phyloP scores from a whole-genome alignment of 1,284 basidiomycete species.

The Takashimella koratensis region DNA sequence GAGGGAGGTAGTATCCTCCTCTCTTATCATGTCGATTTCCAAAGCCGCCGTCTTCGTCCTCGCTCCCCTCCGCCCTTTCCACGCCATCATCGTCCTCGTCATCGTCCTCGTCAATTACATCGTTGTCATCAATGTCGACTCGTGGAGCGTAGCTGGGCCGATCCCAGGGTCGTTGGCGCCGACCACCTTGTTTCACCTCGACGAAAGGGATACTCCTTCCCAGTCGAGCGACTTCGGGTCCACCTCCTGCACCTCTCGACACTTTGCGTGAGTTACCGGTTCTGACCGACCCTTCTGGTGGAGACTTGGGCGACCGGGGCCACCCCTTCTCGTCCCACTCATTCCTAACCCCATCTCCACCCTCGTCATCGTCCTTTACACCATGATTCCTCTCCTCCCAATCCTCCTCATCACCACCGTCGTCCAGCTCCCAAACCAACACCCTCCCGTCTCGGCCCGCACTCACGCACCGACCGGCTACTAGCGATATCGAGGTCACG shows the following conservation, averaged over 20 bases:
- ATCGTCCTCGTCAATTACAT: not conserved
- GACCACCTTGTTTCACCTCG: constrained; percentile 33
- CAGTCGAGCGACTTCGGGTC: constrained; percentile 6
- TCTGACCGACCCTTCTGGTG: not conserved
- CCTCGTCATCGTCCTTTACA: constrained; percentile 6
- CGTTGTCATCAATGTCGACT: not conserved
- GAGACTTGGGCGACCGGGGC: not conserved
- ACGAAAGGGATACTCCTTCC: constrained; percentile 39
- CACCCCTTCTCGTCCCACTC: not conserved
- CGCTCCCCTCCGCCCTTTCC: no score
- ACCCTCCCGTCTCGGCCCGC: constrained; percentile 44
- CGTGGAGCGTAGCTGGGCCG: not conserved
- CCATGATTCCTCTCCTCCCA: constrained; percentile 6
- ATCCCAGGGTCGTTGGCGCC: constrained; percentile 1
- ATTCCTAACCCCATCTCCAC: not conserved
- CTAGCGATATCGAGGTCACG: constrained; percentile 38
- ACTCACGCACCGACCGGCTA: constrained; percentile 38
- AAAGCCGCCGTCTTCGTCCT: not conserved
- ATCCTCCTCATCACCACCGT: constrained; percentile 9
- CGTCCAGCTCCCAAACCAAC: constrained; percentile 47
- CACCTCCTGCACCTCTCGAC: no score
- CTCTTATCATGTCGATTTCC: not conserved
- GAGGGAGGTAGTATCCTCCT: constrained; percentile 21
- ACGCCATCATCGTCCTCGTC: not conserved
- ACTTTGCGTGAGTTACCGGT: not conserved